A percentile compares a stretch with the other conserved stretches of the same genome.
Evolutionary conservation across 1,284 basidiomycete genomes (phyloP).

Genomic region (Pseudozyma thailandica): DNA sequence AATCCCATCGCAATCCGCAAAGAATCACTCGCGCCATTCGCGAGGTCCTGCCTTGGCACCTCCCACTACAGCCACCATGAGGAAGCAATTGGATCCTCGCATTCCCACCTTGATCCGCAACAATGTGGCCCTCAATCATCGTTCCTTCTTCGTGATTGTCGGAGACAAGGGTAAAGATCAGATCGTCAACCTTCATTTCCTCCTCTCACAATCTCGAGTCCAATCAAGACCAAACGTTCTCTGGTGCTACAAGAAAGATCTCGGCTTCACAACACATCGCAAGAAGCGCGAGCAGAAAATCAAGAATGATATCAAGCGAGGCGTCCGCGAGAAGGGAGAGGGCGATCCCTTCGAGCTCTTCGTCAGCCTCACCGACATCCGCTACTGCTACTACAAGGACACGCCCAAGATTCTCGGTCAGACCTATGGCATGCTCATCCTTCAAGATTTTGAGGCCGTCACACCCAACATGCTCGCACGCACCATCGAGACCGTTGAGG

Average conservation of each 20-base stretch:
- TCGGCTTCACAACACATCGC: slow-evolving; percentile 77
- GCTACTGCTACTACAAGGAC: slow-evolving; percentile 75
- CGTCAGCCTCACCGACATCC: slow-evolving; percentile 97
- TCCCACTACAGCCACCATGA: slow-evolving; percentile 42
- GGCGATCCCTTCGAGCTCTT: slow-evolving; percentile 97
- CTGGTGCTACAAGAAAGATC: slow-evolving; percentile 67
- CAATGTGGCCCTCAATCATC: slow-evolving; percentile 83
- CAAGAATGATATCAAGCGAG: slow-evolving; percentile 74
- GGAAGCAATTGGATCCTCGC: slow-evolving; percentile 76
- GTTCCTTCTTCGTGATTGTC: slow-evolving; percentile 96
- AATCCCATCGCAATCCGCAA: too few species aligned
- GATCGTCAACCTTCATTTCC: slow-evolving; percentile 94
- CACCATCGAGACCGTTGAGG: slow-evolving; percentile 98
- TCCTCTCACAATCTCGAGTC: slow-evolving; percentile 69
- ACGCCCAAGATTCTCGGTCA: slow-evolving; percentile 77
- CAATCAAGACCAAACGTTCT: slow-evolving; percentile 61
- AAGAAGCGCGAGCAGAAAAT: slow-evolving; percentile 76
- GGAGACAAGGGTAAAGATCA: slow-evolving; percentile 95
- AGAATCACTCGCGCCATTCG: not conserved
- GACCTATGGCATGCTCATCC: slow-evolving; percentile 95
- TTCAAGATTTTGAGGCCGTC: slow-evolving; percentile 98
- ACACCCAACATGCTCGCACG: slow-evolving; percentile 96
- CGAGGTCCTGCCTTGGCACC: slow-evolving; percentile 2
- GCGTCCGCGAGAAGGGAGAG: slow-evolving; percentile 91
- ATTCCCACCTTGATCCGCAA: slow-evolving; percentile 92